Base-by-base conservation (phyloP, 495 filamentous ascomycete species). In the Oidiodendron maius region DNA sequence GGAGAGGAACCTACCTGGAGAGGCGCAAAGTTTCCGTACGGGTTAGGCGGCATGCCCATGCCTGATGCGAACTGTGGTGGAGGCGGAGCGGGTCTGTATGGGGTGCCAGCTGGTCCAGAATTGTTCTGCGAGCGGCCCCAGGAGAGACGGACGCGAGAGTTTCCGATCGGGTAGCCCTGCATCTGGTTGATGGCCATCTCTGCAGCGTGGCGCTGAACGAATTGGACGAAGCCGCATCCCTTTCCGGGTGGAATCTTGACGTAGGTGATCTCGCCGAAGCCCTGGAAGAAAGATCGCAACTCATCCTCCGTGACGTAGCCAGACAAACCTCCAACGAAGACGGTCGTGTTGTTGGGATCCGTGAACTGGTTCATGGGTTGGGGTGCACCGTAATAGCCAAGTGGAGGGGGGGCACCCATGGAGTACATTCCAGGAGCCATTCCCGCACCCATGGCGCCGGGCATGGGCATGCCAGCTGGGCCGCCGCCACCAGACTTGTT, bases 161-260 rank as follows among this genome's bases (percentile, higher is more conserved):
- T 99, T 42, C 93, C 93, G 59, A 99, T 99, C 32, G 93, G 93
- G 68, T 98, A 99, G 30, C 93, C 93, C 70, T 99, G 93, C 93
- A 99, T 99, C 71, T 99, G 93, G 74, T 99, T 99, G 76, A 99
- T 99, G 46, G 93, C 93, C 93, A 99, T 99, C 74, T 99, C 93
- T 17, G 93, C 93, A 15, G 93, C 93, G 68, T 99, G 93, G 52
- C 93, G 90, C 69, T 99, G 93, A 44, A 99, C 94, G 59, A 99
- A 99, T 65, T 99, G 93, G 40, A 99, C 93, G 62, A 99, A 99
- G 40, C 93, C 93, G 61, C 93, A 99, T 54, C 93, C 93, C 79
- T 99, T 99, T 62, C 93, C 93, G 25, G 94, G 93, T 36, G 93
- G 93, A 54, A 99, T 99, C 81, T 99, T 99, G 71, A 99, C 93